Conservation (phyloP, 1,139 yeast species). For the Saccharomyces hybrid region DNA sequence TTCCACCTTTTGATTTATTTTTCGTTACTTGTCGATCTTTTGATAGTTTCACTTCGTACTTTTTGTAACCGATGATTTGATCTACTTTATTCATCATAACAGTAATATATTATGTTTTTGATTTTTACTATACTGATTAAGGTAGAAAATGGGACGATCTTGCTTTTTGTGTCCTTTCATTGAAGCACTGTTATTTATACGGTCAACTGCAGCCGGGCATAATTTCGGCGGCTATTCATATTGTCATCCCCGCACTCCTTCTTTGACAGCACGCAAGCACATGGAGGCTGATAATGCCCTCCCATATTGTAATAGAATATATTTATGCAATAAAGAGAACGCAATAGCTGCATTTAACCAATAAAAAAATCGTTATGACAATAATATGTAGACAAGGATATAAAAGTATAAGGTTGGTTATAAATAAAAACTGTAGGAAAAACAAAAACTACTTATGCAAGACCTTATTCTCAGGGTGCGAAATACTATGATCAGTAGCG, state of each 20-base stretch:
- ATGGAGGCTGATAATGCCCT: not conserved
- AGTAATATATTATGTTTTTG: not conserved
- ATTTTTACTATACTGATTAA: not conserved
- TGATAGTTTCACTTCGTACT: not conserved
- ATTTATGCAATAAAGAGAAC: not conserved
- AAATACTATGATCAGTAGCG: not conserved
- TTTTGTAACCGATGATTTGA: not conserved
- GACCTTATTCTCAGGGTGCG: not conserved
- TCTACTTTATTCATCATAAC: not conserved
- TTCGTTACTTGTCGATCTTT: not conserved
- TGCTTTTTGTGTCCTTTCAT: not conserved
- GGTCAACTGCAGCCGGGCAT: not conserved
- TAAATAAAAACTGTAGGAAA: not conserved
- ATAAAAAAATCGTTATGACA: not conserved
- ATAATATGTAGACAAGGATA: not conserved
- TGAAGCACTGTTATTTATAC: not conserved
- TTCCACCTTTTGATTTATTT: not conserved
- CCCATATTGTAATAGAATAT: not conserved
- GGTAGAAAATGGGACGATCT: not conserved
- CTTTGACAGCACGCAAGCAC: not conserved
- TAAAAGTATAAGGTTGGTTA: not conserved
- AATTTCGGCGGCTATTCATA: not conserved
- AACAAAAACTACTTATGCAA: not conserved
- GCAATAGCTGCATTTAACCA: not conserved
- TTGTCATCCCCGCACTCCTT: not conserved